These are phyloP conservation scores for Alternaria burnsii DNA, from an alignment of 2,329 filamentous ascomycete species.

Conservation along the genomic window DNA sequence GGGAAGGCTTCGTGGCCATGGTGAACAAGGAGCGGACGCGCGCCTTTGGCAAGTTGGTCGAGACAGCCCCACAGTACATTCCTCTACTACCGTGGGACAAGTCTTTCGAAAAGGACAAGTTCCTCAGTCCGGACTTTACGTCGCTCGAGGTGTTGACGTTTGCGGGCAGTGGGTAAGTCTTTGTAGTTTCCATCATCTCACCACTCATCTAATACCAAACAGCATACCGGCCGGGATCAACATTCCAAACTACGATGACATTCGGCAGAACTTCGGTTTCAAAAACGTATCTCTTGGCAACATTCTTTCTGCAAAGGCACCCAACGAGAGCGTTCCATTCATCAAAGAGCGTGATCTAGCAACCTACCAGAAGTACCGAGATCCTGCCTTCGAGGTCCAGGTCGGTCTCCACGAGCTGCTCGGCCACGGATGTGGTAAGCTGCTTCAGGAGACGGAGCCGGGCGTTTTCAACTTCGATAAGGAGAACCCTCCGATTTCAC, in stretches of 20 bases:
- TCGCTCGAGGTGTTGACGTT: conserved; percentile 92
- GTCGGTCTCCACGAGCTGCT: conserved; percentile 92
- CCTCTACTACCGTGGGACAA: conserved; percentile 86
- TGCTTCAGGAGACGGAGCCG: conserved; percentile 85
- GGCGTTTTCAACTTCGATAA: conserved; percentile 90
- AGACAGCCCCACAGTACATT: conserved; percentile 82
- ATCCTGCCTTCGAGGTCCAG: conserved; percentile 91
- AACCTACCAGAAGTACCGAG: conserved; percentile 82
- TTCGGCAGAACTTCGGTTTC: conserved; percentile 84
- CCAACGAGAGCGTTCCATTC: conserved; percentile 92
- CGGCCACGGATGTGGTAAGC: conserved; percentile 91
- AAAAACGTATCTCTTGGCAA: conserved; percentile 96
- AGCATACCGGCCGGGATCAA: conserved; percentile 68
- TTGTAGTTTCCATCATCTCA: no score
- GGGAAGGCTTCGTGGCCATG: conserved; percentile 64
- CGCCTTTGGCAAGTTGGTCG: conserved; percentile 86
- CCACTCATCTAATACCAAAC: conserved; percentile 9
- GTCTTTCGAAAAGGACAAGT: conserved; percentile 96
- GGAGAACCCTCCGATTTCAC: conserved; percentile 80
- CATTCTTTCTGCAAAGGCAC: conserved; percentile 87
- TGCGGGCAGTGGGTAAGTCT: conserved; percentile 61
- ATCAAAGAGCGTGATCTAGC: conserved; percentile 80
- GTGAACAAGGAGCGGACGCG: conserved; percentile 91
- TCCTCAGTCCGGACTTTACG: conserved; percentile 94
- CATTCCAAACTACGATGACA: conserved; percentile 67